Base-by-base conservation (phyloP, 768 basidiomycete genomes). In the Lactarius trivialis region DNA sequence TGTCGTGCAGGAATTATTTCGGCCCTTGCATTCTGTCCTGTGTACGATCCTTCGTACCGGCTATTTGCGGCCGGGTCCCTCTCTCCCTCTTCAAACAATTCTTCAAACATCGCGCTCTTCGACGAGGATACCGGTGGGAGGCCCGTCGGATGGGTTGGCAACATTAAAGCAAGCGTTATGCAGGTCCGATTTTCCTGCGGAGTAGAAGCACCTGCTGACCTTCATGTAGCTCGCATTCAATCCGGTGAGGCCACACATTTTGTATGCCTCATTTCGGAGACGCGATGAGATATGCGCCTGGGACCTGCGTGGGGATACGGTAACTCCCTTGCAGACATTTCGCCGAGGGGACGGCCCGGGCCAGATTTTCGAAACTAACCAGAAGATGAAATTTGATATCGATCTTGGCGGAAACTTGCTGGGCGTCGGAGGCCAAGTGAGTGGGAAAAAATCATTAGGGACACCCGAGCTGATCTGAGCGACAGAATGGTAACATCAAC, bases 11-110 rank as follows among this genome's bases (percentile, higher is more conserved):
- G 95, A 1, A 91, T 98, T 63, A 81, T 98, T 48, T 93, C 94
- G 4, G 76, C 92, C 0, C 74, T 98, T 5, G 84, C 90, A 0
- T 93, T 97, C 72, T 85, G 84, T 19, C 79, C 85, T 0, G 75
- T 78, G 9, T 80, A 82, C 54, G 83, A 83, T 50, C 60, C 66
- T 26, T 76, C 80, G 36, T 74, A 76, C 0, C 84, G 84, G 43
- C 75, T 86, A 15, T 94, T 85, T 65, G 93, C 93, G 0, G 93
- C 91, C 7, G 93, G 93, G 0, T 88, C 83, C 7, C 82, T 92
- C 33, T 76, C 79, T 3, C 78, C 83, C 0, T 76, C 79, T 11
- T 69, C 77, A 0, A 74, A 76, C 4, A 64, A 66, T 45, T 72
- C 75, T 2, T 74, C 79, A 32, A 89, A 89, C 55, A 81, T 91